phyloP scores from a whole-genome alignment of 2,329 filamentous ascomycete genomes.

The Incumbomyces lentus region DNA sequence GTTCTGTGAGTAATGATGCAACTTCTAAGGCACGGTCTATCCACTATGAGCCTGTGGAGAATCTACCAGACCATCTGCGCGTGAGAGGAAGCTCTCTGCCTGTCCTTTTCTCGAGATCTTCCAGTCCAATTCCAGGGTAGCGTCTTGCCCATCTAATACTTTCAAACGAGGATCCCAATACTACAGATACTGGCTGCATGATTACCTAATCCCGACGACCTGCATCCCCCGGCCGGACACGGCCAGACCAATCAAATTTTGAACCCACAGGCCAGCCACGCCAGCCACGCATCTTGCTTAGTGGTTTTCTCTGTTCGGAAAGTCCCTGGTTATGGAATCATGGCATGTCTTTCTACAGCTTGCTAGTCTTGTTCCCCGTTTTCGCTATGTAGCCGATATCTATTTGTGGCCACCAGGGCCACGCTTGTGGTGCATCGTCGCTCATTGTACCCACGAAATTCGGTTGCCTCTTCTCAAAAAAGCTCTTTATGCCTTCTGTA shows the following conservation, averaged over 20 bases:
- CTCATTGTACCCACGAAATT: slow-evolving; percentile 53
- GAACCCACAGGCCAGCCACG: no score
- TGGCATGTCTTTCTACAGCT: slow-evolving; percentile 10
- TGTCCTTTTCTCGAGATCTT: no score
- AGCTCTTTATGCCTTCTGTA: slow-evolving; percentile 57
- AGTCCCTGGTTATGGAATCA: not conserved
- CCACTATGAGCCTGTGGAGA: not conserved
- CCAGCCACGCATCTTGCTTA: no score
- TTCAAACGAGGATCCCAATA: no score
- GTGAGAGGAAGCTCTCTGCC: no score
- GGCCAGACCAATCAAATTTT: no score
- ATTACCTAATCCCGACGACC: no score
- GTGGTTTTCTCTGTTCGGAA: not conserved
- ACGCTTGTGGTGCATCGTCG: slow-evolving; percentile 47
- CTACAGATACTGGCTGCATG: not conserved
- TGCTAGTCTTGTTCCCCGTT: slow-evolving; percentile 6
- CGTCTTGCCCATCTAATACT: no score
- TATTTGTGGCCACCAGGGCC: slow-evolving; percentile 59
- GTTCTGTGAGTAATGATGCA: slow-evolving; percentile 2
- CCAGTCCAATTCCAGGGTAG: no score
- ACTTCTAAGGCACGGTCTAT: not conserved
- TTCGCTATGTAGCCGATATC: slow-evolving; percentile 26
- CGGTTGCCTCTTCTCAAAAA: slow-evolving; percentile 57
- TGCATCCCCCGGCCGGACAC: no score
- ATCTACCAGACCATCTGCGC: not conserved